phyloP scores from a whole-genome alignment of 176 grass and related monocot genomes.

The Alopecurus myosuroides region DNA sequence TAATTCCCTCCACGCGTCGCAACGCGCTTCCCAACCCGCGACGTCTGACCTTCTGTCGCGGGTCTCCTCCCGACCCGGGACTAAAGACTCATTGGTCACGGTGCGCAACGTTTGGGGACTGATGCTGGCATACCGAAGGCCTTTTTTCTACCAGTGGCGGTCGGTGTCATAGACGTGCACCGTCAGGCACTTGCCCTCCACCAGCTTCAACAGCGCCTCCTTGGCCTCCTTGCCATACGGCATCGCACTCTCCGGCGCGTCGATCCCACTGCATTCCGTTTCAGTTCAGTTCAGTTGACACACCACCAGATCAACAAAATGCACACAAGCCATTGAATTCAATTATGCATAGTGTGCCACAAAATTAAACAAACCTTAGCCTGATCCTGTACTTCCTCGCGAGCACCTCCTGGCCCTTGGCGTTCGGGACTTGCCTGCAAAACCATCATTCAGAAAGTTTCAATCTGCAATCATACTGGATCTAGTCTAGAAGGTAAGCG shows the following conservation, averaged over 20 bases:
- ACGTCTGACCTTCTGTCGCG: too few species aligned
- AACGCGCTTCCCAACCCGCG: too few species aligned
- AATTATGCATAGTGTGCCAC: background rate
- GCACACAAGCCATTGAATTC: too few species aligned
- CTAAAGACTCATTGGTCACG: too few species aligned
- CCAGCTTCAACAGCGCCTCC: conserved; percentile 74
- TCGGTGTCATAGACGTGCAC: conserved; percentile 61
- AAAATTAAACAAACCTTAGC: conserved; percentile 42
- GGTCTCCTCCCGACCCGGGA: too few species aligned
- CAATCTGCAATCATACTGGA: too few species aligned
- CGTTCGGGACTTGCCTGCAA: conserved; percentile 53
- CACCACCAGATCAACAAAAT: background rate
- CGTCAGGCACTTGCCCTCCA: conserved; percentile 74
- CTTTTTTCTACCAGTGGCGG: too few species aligned
- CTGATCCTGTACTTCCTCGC: conserved; percentile 95
- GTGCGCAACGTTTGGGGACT: too few species aligned
- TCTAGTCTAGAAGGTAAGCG: too few species aligned
- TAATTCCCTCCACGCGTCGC: too few species aligned
- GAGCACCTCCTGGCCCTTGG: conserved; percentile 57
- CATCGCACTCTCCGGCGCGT: conserved; percentile 95
- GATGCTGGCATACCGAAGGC: too few species aligned
- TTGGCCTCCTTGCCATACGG: conserved; percentile 91
- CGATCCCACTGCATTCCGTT: conserved; percentile 60
- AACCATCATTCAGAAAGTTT: background rate
- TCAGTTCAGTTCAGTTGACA: background rate